Evolutionary conservation across 2,329 filamentous ascomycete species (phyloP), one percentile per base, ranked within the genome.

Genomic region (Shiraia sp.): DNA sequence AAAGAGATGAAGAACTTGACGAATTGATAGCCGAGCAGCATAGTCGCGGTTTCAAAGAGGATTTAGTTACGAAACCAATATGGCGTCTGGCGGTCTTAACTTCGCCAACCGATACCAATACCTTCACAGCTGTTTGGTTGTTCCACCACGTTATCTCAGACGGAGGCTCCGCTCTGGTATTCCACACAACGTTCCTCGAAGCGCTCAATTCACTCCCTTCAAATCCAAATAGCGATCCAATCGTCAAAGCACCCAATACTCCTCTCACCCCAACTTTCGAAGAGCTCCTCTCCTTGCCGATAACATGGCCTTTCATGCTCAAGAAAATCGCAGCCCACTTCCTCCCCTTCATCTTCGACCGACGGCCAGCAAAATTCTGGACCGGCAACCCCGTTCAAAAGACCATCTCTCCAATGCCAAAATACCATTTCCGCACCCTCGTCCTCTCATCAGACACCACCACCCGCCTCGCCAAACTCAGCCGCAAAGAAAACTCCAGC

Each of bases 81-180:
- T 79, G 75, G 75, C 69, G 73, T 14, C 55, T 78, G 2, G 49
- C 69, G 13, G 50, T 78, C 15, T 17, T 46, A 4, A 41, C 27
- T 7, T 56, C 23, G 13, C 9, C 39, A 14, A 10, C 13, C 6
- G 23, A 34, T 3, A 30, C 32, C 1, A 22, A 50, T 2, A 51
- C 40, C 45, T 77, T 79, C 43, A 74, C 72, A 1, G 72, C 69
- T 2, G 58, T 57, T 2, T 78, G 75, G 56, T 60, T 77, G 8
- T 76, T 66, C 47, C 76, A 79, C 41, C 76, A 78, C 58, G 72
- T 70, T 2, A 61, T 78, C 35, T 71, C 70, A 2, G 76, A 79
- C 49, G 75, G 75, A 2, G 58, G 57, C 7, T 75, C 73, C 0
- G 73, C 71, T 0, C 65, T 74, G 19, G 62, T 71, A 0, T 78